phyloP scores from a whole-genome alignment of 345 rosid genomes.

The Linum lewisii region DNA sequence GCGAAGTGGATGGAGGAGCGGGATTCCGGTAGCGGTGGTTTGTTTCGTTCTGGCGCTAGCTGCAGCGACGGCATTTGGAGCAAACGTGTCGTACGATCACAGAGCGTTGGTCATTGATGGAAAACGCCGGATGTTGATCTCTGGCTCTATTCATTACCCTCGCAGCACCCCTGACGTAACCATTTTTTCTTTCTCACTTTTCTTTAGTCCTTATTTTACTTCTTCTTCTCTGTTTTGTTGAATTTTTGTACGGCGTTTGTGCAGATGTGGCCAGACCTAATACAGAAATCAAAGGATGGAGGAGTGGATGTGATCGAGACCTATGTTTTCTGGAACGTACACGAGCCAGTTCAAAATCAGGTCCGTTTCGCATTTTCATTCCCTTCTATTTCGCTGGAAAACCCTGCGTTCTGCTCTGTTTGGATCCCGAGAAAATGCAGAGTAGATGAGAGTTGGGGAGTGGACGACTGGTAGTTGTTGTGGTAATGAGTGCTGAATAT shows the following conservation, averaged over 20 bases:
- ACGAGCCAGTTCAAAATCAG: slow-evolving; percentile 80
- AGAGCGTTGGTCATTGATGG: slow-evolving; percentile 73
- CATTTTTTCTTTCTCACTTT: neutral
- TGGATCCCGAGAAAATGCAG: slow-evolving; percentile 15
- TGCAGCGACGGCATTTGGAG: slow-evolving; percentile 31
- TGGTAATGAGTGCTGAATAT: too few relatives aligned
- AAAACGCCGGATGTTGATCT: slow-evolving; percentile 55
- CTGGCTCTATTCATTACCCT: slow-evolving; percentile 96
- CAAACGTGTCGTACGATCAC: slow-evolving; percentile 72
- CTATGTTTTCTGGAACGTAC: slow-evolving; percentile 80
- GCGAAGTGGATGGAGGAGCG: slow-evolving; percentile 8
- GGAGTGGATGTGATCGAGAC: slow-evolving; percentile 89
- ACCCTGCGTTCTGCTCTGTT: slow-evolving; percentile 9
- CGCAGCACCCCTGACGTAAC: slow-evolving; percentile 84
- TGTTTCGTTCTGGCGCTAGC: slow-evolving; percentile 11
- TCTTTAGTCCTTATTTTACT: neutral
- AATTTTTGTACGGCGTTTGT: slow-evolving; percentile 7
- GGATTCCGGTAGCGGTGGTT: slow-evolving; percentile 13
- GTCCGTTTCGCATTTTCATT: slow-evolving; percentile 19
- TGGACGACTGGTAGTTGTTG: neutral
- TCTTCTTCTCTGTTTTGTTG: neutral
- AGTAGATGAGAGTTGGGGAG: neutral
- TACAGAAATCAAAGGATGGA: slow-evolving; percentile 94
- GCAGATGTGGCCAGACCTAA: slow-evolving; percentile 96
- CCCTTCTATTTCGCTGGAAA: too few relatives aligned